phyloP scores from a whole-genome alignment of 2,329 filamentous ascomycete species.

The Talaromyces funiculosus region DNA sequence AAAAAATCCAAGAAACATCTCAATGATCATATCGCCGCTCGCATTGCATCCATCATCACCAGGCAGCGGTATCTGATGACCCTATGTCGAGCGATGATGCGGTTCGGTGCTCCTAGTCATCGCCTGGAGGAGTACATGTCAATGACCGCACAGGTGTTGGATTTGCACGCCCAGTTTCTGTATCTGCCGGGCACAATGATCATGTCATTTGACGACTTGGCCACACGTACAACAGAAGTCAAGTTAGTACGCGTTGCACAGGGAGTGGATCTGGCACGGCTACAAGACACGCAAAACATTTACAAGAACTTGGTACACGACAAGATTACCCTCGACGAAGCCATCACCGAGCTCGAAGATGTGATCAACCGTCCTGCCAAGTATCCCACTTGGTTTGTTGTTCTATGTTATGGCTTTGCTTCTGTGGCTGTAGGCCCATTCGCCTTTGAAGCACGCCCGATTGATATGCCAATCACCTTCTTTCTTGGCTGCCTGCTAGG shows the following conservation, averaged over 20 bases:
- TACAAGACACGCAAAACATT: slow-evolving; percentile 42
- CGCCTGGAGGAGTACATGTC: slow-evolving; percentile 84
- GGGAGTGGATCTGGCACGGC: slow-evolving; percentile 39
- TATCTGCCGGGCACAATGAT: slow-evolving; percentile 94
- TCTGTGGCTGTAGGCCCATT: slow-evolving; percentile 73
- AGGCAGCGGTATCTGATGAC: slow-evolving; percentile 79
- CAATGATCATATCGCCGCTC: slow-evolving; percentile 54
- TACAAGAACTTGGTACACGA: slow-evolving; percentile 47
- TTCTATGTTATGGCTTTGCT: slow-evolving; percentile 69
- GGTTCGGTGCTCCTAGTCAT: slow-evolving; percentile 85
- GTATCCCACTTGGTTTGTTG: slow-evolving; percentile 48
- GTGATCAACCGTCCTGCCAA: slow-evolving; percentile 56
- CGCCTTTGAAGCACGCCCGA: slow-evolving; percentile 68
- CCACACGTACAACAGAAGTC: slow-evolving; percentile 44
- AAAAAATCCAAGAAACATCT: slow-evolving; percentile 29
- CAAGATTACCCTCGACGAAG: slow-evolving; percentile 42
- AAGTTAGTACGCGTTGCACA: slow-evolving; percentile 40
- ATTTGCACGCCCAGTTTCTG: slow-evolving; percentile 82
- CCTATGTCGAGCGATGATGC: slow-evolving; percentile 80
- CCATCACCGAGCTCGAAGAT: slow-evolving; percentile 38
- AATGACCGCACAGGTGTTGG: slow-evolving; percentile 81
- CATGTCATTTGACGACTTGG: slow-evolving; percentile 66
- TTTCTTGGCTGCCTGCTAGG: slow-evolving; percentile 69
- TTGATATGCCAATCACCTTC: slow-evolving; percentile 74
- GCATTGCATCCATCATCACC: slow-evolving; percentile 64